Base-by-base conservation (phyloP, 306 rosid species). In the Acmispon strigosus region DNA sequence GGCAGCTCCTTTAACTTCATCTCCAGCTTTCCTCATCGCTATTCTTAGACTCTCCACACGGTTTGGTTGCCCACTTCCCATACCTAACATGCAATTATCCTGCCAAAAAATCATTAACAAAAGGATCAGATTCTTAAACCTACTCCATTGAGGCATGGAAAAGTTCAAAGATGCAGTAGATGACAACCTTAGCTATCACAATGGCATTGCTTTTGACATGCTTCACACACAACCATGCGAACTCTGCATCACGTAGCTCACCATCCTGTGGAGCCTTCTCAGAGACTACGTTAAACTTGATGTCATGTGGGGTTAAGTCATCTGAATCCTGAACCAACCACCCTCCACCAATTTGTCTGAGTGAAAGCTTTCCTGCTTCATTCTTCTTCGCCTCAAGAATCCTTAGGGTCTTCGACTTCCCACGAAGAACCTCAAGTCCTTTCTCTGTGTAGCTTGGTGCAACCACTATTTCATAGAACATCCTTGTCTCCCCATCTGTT, bases 21-120 rank as follows among this genome's bases (percentile, higher is more conserved):
- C 85, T 82, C 95, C 99, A 6, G 98, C 97, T 87, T 94, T 94
- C 83, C 65, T 84, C 82, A 90, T 45, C 12, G 97, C 97, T 70
- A 94, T 84, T 76, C 96, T 82, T 67, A 90, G 82, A 79, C 98
- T 94, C 84, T 94, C 98, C 4, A 50, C 36, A 55, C 98, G 96
- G 79, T 90, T 94, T 0, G 98, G 98, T 75, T 90, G 96, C 62
- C 98, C 98, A 14, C 98, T 90, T 66, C 98, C 98, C 97, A 89
- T 94, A 27, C 98, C 98, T 84, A 94, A 49, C 96, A 94, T 94
- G 37, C 91, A 83, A 71, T 94, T 86, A 67, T 90, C 81, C 98
- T 94, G 86, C 78, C 62, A 72, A 81, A 66, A 34, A 43, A 7
- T 53, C 67, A 18, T 20, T 20, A 10, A 45, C 60, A 60, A 27